A percentile compares a stretch with the other conserved stretches of the same genome.
Evolutionary conservation across 2,329 filamentous ascomycete species (phyloP).

Genomic region (Stemphylium vesicarium): DNA sequence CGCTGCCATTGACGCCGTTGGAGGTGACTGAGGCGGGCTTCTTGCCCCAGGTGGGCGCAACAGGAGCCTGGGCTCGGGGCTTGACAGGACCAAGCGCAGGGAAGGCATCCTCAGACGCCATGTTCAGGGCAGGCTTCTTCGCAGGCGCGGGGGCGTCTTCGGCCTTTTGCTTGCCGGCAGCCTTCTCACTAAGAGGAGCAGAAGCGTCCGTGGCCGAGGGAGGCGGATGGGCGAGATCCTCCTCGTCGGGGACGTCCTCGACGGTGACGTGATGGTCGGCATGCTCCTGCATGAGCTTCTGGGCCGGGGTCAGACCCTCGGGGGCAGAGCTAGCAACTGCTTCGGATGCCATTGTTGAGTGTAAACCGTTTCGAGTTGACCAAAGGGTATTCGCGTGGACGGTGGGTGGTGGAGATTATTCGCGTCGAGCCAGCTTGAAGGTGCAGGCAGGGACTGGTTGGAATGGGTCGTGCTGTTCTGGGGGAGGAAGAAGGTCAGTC

Average conservation of each 20-base stretch:
- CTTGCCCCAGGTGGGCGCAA: slow-evolving; percentile 80
- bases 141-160: slow-evolving; percentile 52
- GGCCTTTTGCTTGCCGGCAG: slow-evolving; percentile 72
- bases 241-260: slow-evolving; percentile 83
- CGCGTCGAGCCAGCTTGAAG: slow-evolving; percentile 38
- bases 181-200: slow-evolving; percentile 64
- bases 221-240: slow-evolving; percentile 67
- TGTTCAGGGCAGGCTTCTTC: slow-evolving; percentile 66
- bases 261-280: slow-evolving; percentile 69
- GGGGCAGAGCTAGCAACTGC: slow-evolving; percentile 41
- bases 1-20: slow-evolving; percentile 57
- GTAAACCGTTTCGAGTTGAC: slow-evolving; percentile 47
- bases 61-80: slow-evolving; percentile 63
- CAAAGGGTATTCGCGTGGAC: slow-evolving; percentile 47
- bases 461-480: not conserved
- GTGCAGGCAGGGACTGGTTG: not conserved
- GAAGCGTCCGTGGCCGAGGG: slow-evolving; percentile 40
- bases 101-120: slow-evolving; percentile 88
- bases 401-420: slow-evolving; percentile 35
- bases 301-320: slow-evolving; percentile 52
- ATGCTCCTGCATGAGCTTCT: slow-evolving; percentile 71
- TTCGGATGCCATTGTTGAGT: slow-evolving; percentile 50
- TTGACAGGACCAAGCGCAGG: slow-evolving; percentile 84
- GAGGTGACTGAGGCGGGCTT: slow-evolving; percentile 58
- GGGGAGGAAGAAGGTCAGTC: not conserved